These are phyloP conservation scores for Carex cristatella DNA, from an alignment of 176 grass and related monocot species.

Conservation along the genomic window DNA sequence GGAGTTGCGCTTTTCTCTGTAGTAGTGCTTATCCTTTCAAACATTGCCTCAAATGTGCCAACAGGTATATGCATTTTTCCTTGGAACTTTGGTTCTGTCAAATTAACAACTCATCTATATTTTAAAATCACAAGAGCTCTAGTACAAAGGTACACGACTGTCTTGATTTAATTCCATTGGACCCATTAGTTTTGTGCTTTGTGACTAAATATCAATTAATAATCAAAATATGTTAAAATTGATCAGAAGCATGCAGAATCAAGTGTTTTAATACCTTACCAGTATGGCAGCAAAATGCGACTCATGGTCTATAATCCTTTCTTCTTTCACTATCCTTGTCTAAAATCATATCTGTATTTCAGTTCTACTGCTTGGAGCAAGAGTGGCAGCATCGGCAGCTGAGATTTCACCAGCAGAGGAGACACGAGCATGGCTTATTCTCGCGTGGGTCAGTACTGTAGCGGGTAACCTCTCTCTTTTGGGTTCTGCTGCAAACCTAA, in stretches of 20 bases:
- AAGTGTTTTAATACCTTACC: too few species aligned
- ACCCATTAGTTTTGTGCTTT: neutral
- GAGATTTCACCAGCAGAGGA: slow-evolving; percentile 56
- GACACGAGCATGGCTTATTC: slow-evolving; percentile 80
- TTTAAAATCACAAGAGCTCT: neutral
- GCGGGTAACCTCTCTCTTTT: slow-evolving; percentile 86
- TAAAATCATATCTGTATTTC: slow-evolving; percentile 18
- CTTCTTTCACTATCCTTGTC: neutral
- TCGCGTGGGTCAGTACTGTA: slow-evolving; percentile 90
- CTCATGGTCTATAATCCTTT: neutral
- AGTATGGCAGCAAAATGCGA: neutral
- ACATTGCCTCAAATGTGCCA: slow-evolving; percentile 93
- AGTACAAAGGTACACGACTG: neutral
- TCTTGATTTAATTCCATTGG: neutral
- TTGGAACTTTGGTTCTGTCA: neutral
- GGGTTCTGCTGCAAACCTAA: slow-evolving; percentile 90
- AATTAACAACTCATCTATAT: neutral
- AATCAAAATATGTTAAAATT: neutral
- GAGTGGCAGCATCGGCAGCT: slow-evolving; percentile 73
- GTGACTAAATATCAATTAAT: neutral
- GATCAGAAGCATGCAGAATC: neutral
- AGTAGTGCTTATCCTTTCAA: slow-evolving; percentile 83
- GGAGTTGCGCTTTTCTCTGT: slow-evolving; percentile 58
- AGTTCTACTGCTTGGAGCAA: slow-evolving; percentile 84
- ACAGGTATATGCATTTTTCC: slow-evolving; percentile 55